Conservation (phyloP, 2,329 filamentous ascomycete genomes). For the Phialemoniopsis sp. region DNA sequence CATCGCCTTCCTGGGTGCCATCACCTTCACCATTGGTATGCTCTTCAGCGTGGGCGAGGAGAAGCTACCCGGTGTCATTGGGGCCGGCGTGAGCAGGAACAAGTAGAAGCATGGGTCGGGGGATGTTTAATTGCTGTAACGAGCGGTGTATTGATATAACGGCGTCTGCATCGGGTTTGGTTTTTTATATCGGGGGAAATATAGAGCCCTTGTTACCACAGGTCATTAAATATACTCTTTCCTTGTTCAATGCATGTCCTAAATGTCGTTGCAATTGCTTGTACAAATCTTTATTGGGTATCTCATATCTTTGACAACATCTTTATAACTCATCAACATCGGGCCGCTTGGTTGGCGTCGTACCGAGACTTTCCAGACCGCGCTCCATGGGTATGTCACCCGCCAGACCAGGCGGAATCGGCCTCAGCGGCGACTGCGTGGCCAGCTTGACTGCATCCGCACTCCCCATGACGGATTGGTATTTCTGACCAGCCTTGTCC, state of each 20-base stretch:
- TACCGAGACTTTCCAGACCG: slow-evolving; percentile 42
- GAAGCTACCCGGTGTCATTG: slow-evolving; percentile 88
- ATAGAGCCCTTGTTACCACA: too few species aligned
- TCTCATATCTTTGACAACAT: slow-evolving; percentile 2
- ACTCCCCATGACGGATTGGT: slow-evolving; percentile 37
- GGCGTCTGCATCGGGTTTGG: slow-evolving; percentile 10
- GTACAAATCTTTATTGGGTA: slow-evolving; percentile 1
- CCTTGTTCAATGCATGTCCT: background rate
- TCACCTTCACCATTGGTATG: slow-evolving; percentile 70
- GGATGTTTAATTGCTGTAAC: slow-evolving; percentile 5
- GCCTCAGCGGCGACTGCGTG: slow-evolving; percentile 21
- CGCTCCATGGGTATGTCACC: slow-evolving; percentile 26
- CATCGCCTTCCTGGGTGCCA: slow-evolving; percentile 62
- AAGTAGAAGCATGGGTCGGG: slow-evolving; percentile 37
- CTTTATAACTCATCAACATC: slow-evolving; percentile 16
- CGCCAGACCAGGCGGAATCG: slow-evolving; percentile 15
- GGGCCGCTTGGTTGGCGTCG: slow-evolving; percentile 30
- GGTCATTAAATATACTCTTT: too few species aligned
- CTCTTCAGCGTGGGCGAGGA: slow-evolving; percentile 81
- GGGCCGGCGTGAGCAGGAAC: slow-evolving; percentile 81
- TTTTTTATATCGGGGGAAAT: too few species aligned
- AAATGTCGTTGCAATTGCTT: slow-evolving; percentile 1
- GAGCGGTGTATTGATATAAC: slow-evolving; percentile 9
- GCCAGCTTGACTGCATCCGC: slow-evolving; percentile 10
- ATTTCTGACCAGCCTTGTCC: slow-evolving; percentile 71